phyloP scores from a whole-genome alignment of 331 rosid genomes.

The Pyracantha coccinea region DNA sequence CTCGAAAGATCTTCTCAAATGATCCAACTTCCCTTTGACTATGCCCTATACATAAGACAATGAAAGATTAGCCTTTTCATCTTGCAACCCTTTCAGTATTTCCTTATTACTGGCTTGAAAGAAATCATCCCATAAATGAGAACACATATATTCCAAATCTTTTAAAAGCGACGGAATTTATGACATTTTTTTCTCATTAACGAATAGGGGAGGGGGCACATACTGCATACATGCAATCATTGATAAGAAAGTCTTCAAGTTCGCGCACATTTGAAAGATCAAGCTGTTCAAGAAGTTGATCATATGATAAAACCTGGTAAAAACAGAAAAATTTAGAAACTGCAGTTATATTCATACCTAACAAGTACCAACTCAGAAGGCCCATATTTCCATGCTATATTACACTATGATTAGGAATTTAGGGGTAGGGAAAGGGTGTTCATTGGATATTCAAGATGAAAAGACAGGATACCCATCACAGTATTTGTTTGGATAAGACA shows the following conservation, averaged over 20 bases:
- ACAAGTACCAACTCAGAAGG: background rate
- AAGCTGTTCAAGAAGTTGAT: slow-evolving; percentile 15
- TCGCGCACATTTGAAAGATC: slow-evolving; percentile 19
- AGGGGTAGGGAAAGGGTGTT: background rate
- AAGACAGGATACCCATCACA: background rate
- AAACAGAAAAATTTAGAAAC: background rate
- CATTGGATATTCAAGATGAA: background rate
- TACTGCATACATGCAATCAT: slow-evolving; percentile 17
- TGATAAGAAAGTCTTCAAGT: slow-evolving; percentile 20
- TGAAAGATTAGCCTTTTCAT: background rate
- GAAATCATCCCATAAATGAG: background rate
- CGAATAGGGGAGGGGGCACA: background rate
- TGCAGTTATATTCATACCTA: too few species aligned
- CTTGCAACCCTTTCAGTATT: background rate
- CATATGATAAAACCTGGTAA: slow-evolving; percentile 13
- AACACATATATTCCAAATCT: background rate
- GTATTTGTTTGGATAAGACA: background rate
- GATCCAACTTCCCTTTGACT: slow-evolving; percentile 18
- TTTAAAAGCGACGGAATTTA: background rate
- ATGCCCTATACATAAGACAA: slow-evolving; percentile 5
- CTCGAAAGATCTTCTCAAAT: slow-evolving; percentile 13
- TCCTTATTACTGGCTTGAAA: background rate
- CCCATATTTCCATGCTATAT: background rate
- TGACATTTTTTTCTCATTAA: background rate
- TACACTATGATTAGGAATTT: background rate